phyloP scores from a whole-genome alignment of 768 basidiomycete species.

The Hypholoma fasciculare region DNA sequence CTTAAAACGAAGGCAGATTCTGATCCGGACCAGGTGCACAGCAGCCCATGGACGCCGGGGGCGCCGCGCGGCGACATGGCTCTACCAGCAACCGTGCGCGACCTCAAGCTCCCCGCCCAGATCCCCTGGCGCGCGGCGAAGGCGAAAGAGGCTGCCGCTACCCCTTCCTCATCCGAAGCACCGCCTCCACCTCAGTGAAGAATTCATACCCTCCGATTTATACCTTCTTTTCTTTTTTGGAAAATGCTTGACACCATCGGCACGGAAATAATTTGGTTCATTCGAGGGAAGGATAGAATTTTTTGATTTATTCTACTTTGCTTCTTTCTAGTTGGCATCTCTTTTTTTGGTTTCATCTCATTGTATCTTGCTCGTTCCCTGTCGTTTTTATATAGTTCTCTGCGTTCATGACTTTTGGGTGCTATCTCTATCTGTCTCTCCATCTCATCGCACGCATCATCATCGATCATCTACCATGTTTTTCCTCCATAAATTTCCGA shows the following conservation, averaged over 20 bases:
- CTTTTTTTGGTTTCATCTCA: background rate
- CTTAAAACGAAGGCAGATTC: conserved; percentile 2
- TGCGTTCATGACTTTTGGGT: background rate
- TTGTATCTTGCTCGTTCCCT: background rate
- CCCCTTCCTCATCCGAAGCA: background rate
- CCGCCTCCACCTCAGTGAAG: background rate
- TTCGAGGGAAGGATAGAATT: too few relatives aligned
- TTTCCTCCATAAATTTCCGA: background rate
- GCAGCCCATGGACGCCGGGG: background rate
- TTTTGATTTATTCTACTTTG: background rate
- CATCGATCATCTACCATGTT: background rate
- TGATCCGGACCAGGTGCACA: background rate
- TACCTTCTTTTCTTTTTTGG: background rate
- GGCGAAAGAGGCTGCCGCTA: background rate
- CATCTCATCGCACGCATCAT: background rate
- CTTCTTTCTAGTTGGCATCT: background rate
- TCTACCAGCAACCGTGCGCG: background rate
- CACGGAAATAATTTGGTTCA: too few relatives aligned
- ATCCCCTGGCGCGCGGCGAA: conserved; percentile 7
- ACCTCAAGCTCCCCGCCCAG: conserved; percentile 1
- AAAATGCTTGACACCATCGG: background rate
- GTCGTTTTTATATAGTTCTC: background rate
- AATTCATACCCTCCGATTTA: too few relatives aligned
- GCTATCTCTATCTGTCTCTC: background rate
- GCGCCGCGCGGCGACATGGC: background rate